Evolutionary conservation across 352 stramenopile genomes (phyloP).

Genomic region (Poterioochromonas sp.): DNA sequence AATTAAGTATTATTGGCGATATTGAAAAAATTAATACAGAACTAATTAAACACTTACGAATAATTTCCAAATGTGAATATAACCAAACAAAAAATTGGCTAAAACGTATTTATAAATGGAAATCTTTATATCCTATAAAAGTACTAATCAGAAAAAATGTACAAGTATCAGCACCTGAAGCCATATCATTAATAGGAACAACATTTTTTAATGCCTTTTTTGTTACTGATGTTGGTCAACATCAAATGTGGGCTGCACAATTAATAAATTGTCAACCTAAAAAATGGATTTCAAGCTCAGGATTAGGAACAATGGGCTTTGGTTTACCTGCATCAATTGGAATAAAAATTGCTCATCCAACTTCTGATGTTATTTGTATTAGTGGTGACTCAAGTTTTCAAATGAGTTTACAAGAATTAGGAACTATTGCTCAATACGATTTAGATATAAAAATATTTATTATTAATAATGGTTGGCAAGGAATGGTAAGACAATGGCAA

Average conservation of each 20-base stretch:
- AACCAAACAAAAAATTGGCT: slow-evolving; percentile 18
- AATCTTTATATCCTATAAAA: slow-evolving; percentile 26
- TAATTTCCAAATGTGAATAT: neutral
- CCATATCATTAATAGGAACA: slow-evolving; percentile 22
- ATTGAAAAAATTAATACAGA: slow-evolving; percentile 9
- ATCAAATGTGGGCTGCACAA: slow-evolving; percentile 81
- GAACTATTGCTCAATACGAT: slow-evolving; percentile 69
- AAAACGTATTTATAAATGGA: slow-evolving; percentile 34
- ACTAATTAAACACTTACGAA: slow-evolving; percentile 16
- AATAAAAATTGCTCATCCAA: slow-evolving; percentile 63
- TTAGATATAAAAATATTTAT: slow-evolving; percentile 71
- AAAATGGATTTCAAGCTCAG: slow-evolving; percentile 69
- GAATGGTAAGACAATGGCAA: slow-evolving; percentile 82
- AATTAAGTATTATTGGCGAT: slow-evolving; percentile 30
- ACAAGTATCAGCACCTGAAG: slow-evolving; percentile 25
- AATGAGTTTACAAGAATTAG: slow-evolving; percentile 76
- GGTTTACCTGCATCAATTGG: slow-evolving; percentile 72
- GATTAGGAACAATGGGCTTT: slow-evolving; percentile 75
- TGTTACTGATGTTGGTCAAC: slow-evolving; percentile 72
- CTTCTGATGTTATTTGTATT: slow-evolving; percentile 59
- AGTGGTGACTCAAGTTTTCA: slow-evolving; percentile 73
- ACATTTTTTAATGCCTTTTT: slow-evolving; percentile 55
- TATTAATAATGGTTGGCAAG: slow-evolving; percentile 78
- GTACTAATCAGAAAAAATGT: neutral
- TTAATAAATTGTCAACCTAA: slow-evolving; percentile 76